Conservation (phyloP, 1,284 basidiomycete species). For the Somion occarium region DNA sequence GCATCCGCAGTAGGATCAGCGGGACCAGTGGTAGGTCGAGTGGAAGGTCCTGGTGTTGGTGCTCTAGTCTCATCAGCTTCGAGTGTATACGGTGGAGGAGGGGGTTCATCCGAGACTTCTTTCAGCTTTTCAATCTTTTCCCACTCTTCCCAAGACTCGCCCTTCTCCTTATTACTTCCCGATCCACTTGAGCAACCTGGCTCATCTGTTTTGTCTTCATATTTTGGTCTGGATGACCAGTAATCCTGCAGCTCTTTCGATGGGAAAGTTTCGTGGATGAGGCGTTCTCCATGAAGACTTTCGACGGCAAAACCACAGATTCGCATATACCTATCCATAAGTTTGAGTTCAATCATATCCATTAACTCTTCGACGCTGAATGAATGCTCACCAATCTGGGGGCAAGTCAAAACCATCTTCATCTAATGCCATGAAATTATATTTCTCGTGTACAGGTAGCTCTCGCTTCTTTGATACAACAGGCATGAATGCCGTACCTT, state of each 20-base stretch:
- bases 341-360: conserved; percentile 7
- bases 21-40: background rate
- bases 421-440: conserved; percentile 62
- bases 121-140: conserved; percentile 23
- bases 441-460: conserved; percentile 52
- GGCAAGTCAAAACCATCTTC: conserved; percentile 69
- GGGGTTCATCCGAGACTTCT: conserved; percentile 45
- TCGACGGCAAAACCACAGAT: conserved; percentile 70
- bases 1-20: conserved; percentile 4
- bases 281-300: conserved; percentile 55
- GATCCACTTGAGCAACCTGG: conserved; percentile 25
- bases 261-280: conserved; percentile 60
- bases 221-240: conserved; percentile 58
- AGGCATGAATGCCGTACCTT: conserved; percentile 74
- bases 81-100: conserved; percentile 66
- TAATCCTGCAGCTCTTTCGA: conserved; percentile 70
- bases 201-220: conserved; percentile 37
- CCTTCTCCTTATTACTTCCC: conserved; percentile 17
- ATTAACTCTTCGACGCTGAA: too few species aligned
- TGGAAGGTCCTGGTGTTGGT: background rate
- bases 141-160: conserved; percentile 43
- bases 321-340: conserved; percentile 65
- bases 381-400: conserved; percentile 53
- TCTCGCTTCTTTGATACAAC: conserved; percentile 51
- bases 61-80: conserved; percentile 38